A percentile compares a stretch with the other conserved stretches of the same genome.
These are phyloP conservation scores for Nicotiana noctiflora DNA, from an alignment of 257 asterid genomes.

Conservation along the genomic window DNA sequence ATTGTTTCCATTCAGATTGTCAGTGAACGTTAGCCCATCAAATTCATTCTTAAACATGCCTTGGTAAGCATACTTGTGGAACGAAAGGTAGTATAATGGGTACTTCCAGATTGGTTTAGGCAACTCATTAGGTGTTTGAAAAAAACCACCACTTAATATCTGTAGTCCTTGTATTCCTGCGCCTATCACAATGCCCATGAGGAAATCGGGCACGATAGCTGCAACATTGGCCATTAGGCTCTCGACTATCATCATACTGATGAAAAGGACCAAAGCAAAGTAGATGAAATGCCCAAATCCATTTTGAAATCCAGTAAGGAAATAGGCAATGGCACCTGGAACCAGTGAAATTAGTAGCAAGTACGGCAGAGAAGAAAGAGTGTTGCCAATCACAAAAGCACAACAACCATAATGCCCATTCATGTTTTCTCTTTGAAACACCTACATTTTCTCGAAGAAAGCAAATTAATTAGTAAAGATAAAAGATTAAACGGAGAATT, in stretches of 20 bases:
- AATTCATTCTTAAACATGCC: conserved; percentile 36
- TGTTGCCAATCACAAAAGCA: conserved; percentile 26
- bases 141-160: conserved; percentile 30
- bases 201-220: conserved; percentile 28
- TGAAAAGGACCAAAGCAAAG: conserved; percentile 10
- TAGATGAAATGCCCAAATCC: conserved; percentile 14
- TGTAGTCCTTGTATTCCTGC: conserved; percentile 31
- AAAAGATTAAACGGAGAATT: no score
- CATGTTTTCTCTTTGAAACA: conserved; percentile 26
- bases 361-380: conserved; percentile 19
- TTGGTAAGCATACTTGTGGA: conserved; percentile 30
- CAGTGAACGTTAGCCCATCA: conserved; percentile 7
- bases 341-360: conserved; percentile 20
- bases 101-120: conserved; percentile 24
- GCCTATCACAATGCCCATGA: conserved; percentile 27
- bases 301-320: conserved; percentile 12
- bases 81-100: conserved; percentile 25
- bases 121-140: conserved; percentile 22
- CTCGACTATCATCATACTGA: conserved; percentile 25
- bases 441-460: background rate
- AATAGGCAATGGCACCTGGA: conserved; percentile 27
- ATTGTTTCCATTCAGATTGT: background rate
- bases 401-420: conserved; percentile 25
- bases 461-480: background rate
- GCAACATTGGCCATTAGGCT: conserved; percentile 29